Percentiles rank a stretch among this genome's conserved stretches.
Evolutionary conservation across 2,329 filamentous ascomycete genomes (phyloP).

Genomic region (Hypoxylon sp.): DNA sequence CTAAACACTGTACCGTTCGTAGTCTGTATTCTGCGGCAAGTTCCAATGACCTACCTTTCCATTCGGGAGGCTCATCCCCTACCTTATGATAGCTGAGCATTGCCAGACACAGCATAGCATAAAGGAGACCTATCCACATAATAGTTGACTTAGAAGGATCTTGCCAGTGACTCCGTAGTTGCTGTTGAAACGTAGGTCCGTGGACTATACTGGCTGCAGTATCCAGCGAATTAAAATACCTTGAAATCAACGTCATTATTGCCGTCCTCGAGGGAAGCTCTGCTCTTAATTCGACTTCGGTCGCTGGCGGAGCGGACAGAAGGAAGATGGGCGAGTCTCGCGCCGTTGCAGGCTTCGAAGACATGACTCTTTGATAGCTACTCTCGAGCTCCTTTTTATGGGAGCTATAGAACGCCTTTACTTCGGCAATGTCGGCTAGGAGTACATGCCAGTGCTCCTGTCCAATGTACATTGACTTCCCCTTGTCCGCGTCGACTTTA

Average conservation of each 20-base stretch:
- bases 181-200: slow-evolving; percentile 85
- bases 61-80: slow-evolving; percentile 84
- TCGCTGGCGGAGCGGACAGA: slow-evolving; percentile 79
- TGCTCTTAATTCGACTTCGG: slow-evolving; percentile 82
- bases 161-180: slow-evolving; percentile 76
- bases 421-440: slow-evolving; percentile 87
- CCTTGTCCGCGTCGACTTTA: slow-evolving; percentile 83
- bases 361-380: slow-evolving; percentile 82
- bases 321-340: slow-evolving; percentile 81
- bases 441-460: slow-evolving; percentile 88
- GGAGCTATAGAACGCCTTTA: slow-evolving; percentile 88
- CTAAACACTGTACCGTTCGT: slow-evolving; percentile 82
- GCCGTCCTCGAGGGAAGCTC: slow-evolving; percentile 85
- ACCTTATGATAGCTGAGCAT: slow-evolving; percentile 85
- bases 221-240: slow-evolving; percentile 90
- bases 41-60: slow-evolving; percentile 75
- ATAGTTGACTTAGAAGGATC: slow-evolving; percentile 79
- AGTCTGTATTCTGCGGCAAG: slow-evolving; percentile 75
- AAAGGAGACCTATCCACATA: slow-evolving; percentile 84
- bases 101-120: slow-evolving; percentile 81
- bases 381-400: slow-evolving; percentile 92
- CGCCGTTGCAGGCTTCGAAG: slow-evolving; percentile 72
- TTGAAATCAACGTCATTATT: slow-evolving; percentile 86
- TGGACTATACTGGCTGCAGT: slow-evolving; percentile 82
- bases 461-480: slow-evolving; percentile 84